Evolutionary conservation across 2,329 filamentous ascomycete genomes (phyloP).

Genomic region (Penicillium paneum): DNA sequence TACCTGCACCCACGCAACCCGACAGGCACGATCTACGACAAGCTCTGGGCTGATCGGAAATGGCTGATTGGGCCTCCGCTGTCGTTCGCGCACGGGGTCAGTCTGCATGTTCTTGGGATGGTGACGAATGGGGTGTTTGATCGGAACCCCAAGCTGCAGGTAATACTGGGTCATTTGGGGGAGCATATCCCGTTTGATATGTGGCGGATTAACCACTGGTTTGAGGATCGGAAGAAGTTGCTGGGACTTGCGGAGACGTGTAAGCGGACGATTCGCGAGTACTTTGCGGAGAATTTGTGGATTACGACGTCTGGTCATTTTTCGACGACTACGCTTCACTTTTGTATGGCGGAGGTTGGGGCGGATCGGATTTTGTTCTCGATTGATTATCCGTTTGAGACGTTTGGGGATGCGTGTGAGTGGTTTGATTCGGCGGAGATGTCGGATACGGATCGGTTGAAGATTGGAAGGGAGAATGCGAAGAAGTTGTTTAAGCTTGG

Average conservation of each 20-base stretch:
- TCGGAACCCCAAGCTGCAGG: conserved; percentile 46
- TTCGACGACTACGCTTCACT: conserved; percentile 40
- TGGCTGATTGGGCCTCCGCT: conserved; percentile 61
- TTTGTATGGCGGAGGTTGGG: conserved; percentile 41
- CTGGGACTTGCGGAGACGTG: conserved; percentile 38
- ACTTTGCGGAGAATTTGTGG: conserved; percentile 43
- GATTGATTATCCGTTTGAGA: conserved; percentile 44
- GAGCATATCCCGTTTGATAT: conserved; percentile 53
- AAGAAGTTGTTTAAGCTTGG: conserved; percentile 43
- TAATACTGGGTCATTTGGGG: conserved; percentile 50
- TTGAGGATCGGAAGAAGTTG: conserved; percentile 40
- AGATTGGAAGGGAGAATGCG: conserved; percentile 49
- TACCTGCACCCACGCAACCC: conserved; percentile 63
- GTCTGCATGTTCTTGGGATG: conserved; percentile 55
- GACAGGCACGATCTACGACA: conserved; percentile 55
- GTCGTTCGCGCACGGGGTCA: conserved; percentile 58
- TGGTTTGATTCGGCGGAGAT: conserved; percentile 45
- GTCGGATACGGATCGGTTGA: conserved; percentile 36
- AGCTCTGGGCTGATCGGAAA: conserved; percentile 57
- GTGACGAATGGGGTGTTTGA: conserved; percentile 52
- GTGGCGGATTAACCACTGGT: conserved; percentile 48
- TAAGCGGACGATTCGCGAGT: conserved; percentile 46
- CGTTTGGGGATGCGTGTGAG: conserved; percentile 41
- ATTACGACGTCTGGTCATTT: conserved; percentile 45
- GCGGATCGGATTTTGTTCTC: conserved; percentile 42